Base-by-base conservation (phyloP, 768 basidiomycete genomes). In the Pisolithus tinctorius region DNA sequence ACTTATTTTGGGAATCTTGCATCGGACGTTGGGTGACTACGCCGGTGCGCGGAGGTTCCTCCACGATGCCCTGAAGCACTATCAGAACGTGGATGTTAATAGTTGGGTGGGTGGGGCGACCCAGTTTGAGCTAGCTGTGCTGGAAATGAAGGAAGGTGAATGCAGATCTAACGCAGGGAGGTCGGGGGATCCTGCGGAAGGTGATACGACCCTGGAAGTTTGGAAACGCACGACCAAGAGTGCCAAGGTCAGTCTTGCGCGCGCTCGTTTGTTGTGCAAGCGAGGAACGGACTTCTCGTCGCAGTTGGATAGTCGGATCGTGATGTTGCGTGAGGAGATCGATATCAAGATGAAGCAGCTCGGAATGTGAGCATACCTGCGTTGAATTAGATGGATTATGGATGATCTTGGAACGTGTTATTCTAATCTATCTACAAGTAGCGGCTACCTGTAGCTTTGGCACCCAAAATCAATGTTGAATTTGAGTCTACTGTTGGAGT, bases 311-410 rank as follows among this genome's bases (percentile, higher is more conserved):
- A 84, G 78, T 62, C 68, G 87, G 63, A 75, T 88, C 45, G 70
- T 75, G 50, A 81, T 89, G 82, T 63, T 87, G 50, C 73, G 73
- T 55, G 83, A 86, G 60, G 85, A 89, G 77, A 82, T 90, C 58
- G 70, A 61, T 61, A 60, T 69, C 55, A 88, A 87, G 75, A 74
- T 71, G 62, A 76, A 75, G 60, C n/a, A n/a, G n/a, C n/a, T n/a
- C n/a, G n/a, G n/a, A n/a, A n/a, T n/a, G n/a, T n/a, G n/a, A n/a
- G n/a, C n/a, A n/a, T n/a, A n/a, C n/a, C n/a, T n/a, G n/a, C n/a
- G n/a, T n/a, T n/a, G n/a, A n/a, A n/a, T n/a, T n/a, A n/a, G n/a
- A n/a, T n/a, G n/a, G n/a, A n/a, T n/a, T n/a, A n/a, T n/a, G n/a
- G n/a, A n/a, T n/a, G n/a, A n/a, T n/a, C n/a, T n/a, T n/a, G n/a